These are phyloP conservation scores for Schizonepeta tenuifolia DNA, from an alignment of 257 asterid species.

Conservation along the genomic window DNA sequence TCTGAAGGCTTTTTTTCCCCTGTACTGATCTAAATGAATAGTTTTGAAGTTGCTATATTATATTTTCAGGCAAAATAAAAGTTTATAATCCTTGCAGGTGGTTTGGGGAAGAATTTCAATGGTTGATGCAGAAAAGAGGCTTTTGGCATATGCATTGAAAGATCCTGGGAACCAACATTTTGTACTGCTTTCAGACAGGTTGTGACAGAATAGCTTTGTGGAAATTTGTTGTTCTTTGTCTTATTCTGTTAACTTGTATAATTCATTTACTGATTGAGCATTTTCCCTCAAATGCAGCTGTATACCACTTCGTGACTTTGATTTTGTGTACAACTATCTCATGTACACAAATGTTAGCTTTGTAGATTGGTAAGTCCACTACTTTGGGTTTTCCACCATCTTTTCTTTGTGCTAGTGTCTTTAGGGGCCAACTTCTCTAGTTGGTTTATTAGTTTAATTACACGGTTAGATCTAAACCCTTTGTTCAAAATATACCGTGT, in stretches of 20 bases:
- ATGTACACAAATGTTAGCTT: conserved; percentile 93
- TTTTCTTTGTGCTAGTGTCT: conserved; percentile 22
- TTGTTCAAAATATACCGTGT: background rate
- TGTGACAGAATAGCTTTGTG: conserved; percentile 28
- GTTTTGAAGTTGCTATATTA: background rate
- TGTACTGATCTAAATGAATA: background rate
- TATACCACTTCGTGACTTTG: conserved; percentile 82
- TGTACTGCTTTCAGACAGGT: conserved; percentile 97
- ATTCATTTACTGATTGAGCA: conserved; percentile 35
- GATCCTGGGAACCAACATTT: conserved; percentile 91
- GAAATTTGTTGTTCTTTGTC: conserved; percentile 3
- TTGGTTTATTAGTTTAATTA: background rate
- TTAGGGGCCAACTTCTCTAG: background rate
- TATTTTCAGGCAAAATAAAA: conserved; percentile 1
- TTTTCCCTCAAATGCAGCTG: conserved; percentile 73
- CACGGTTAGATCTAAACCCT: conserved; percentile 6
- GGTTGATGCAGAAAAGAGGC: conserved; percentile 99
- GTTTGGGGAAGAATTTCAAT: conserved; percentile 96
- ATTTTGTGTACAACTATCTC: conserved; percentile 91
- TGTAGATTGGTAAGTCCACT: conserved; percentile 77
- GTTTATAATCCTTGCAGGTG: conserved; percentile 61
- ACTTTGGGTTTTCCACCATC: conserved; percentile 16
- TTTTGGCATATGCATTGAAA: conserved; percentile 77
- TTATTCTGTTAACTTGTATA: conserved; percentile 19
- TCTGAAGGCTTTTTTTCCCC: background rate